Evolutionary conservation across 768 basidiomycete genomes (phyloP).

Genomic region (Serendipita sp.): DNA sequence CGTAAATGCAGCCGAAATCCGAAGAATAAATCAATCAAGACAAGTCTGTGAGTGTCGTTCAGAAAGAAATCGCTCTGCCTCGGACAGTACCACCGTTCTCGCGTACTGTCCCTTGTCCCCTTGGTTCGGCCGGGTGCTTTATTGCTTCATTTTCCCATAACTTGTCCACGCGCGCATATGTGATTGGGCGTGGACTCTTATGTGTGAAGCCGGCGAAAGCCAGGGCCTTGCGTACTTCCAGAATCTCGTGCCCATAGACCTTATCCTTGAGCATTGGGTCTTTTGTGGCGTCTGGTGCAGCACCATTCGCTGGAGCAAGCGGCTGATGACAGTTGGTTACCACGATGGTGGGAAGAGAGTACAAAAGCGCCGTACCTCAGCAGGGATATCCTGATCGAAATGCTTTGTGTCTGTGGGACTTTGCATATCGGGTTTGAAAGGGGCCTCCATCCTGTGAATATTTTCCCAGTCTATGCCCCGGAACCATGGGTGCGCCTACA

Average conservation of each 20-base stretch:
- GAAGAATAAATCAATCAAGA: not conserved
- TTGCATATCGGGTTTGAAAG: slow-evolving; percentile 74
- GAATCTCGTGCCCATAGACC: slow-evolving; percentile 68
- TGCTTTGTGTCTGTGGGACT: slow-evolving; percentile 82
- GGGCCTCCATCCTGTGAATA: slow-evolving; percentile 69
- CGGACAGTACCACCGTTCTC: slow-evolving; percentile 45
- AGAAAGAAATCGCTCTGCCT: slow-evolving; percentile 77
- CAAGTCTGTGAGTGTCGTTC: slow-evolving; percentile 15
- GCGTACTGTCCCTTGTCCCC: slow-evolving; percentile 52
- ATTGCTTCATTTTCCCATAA: slow-evolving; percentile 39
- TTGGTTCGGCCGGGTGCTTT: slow-evolving; percentile 30
- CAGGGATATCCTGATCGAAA: slow-evolving; percentile 87
- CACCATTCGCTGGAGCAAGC: slow-evolving; percentile 76
- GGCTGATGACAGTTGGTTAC: slow-evolving; percentile 36
- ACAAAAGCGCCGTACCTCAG: slow-evolving; percentile 45
- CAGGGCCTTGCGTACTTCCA: slow-evolving; percentile 79
- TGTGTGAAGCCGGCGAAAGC: slow-evolving; percentile 88
- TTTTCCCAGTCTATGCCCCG: slow-evolving; percentile 78
- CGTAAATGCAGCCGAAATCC: no score
- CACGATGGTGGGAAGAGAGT: slow-evolving; percentile 17
- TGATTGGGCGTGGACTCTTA: slow-evolving; percentile 69
- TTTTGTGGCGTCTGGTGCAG: slow-evolving; percentile 65
- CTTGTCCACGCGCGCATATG: slow-evolving; percentile 58
- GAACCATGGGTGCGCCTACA: slow-evolving; percentile 79
- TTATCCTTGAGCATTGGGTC: slow-evolving; percentile 81